These are phyloP conservation scores for Linderniella brevidens DNA, from an alignment of 257 asterid genomes.

Conservation along the genomic window DNA sequence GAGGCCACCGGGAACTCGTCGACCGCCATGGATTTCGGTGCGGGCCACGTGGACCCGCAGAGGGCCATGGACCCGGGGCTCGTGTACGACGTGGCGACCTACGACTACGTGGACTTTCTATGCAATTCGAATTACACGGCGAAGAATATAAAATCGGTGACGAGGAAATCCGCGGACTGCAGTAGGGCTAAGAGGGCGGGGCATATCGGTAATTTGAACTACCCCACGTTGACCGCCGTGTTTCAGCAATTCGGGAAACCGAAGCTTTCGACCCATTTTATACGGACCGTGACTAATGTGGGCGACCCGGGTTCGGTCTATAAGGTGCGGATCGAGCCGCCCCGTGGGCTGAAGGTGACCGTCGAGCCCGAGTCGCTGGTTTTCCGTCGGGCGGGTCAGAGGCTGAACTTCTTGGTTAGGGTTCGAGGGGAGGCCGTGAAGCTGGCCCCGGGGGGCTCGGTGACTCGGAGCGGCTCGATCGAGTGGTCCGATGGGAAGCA, in stretches of 20 bases:
- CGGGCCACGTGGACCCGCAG: conserved; percentile 83
- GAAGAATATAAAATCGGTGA: conserved; percentile 35
- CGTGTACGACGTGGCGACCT: conserved; percentile 44
- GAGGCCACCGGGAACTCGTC: conserved; percentile 67
- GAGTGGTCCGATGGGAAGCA: conserved; percentile 83
- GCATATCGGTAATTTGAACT: conserved; percentile 62
- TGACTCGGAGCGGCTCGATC: conserved; percentile 52
- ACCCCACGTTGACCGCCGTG: conserved; percentile 57
- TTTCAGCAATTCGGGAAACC: conserved; percentile 58
- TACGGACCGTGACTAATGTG: conserved; percentile 59
- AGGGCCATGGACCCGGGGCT: conserved; percentile 88
- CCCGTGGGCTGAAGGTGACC: conserved; percentile 32
- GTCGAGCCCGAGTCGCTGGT: conserved; percentile 55
- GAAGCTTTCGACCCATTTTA: conserved; percentile 63
- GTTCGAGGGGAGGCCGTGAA: conserved; percentile 38
- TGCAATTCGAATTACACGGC: conserved; percentile 65
- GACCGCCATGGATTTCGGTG: conserved; percentile 69
- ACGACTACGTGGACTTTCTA: conserved; percentile 58
- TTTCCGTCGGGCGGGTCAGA: conserved; percentile 73
- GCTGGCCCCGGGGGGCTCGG: conserved; percentile 51
- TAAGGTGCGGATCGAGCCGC: conserved; percentile 29
- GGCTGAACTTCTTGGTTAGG: conserved; percentile 57
- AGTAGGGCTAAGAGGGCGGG: conserved; percentile 61
- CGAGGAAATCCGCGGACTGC: conserved; percentile 43
- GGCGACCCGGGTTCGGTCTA: conserved; percentile 45